Base-by-base conservation (phyloP, 805 yeast species). In the Ogataea sp. region DNA sequence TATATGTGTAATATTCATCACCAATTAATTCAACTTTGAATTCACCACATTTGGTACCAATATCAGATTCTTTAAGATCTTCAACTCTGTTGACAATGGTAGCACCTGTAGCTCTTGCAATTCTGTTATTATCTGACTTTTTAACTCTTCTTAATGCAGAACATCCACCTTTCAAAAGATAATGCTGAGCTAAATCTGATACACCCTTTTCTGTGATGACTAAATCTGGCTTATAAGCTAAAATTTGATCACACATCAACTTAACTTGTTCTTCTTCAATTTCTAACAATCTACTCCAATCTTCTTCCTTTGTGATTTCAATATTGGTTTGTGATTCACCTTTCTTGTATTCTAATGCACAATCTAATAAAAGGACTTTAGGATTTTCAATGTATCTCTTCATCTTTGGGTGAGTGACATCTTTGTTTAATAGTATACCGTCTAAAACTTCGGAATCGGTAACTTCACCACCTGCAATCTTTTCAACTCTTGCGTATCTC, bases 381-480 rank as follows among this genome's bases (percentile, higher is more conserved):
- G 99, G 99, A 55, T 87, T 84, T 59, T 82, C 84, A 50, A 93
- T 83, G 52, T 69, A 57, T 60, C 99, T 80, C 52, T 81, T 81
- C 99, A 93, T 93, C 63, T 89, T 88, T 46, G 99, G 98, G 64
- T 93, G 99, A n/a, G 94, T 88, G 42, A 93, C 94, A 58, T 93
- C 99, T 64, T 93, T 93, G 69, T 93, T 93, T 53, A 93, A 73
- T 65, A 93, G 68, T 38, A 90, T 83, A 47, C 99, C 99, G 55
- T 84, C 89, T 54, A 93, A 70, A 14, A 93, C 96, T 46, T 71
- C 71, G 34, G 89, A 79, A 52, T 90, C 96, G 50, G 86, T 81
- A 46, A 93, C 87, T 49, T 93, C 98, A 32, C 97, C 98, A 55
- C 99, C 99, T 33, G 98, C 96, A 44, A 93, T 83, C 68, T 93